Conservation (phyloP, 495 filamentous ascomycete genomes). For the Penicillium canescens region DNA sequence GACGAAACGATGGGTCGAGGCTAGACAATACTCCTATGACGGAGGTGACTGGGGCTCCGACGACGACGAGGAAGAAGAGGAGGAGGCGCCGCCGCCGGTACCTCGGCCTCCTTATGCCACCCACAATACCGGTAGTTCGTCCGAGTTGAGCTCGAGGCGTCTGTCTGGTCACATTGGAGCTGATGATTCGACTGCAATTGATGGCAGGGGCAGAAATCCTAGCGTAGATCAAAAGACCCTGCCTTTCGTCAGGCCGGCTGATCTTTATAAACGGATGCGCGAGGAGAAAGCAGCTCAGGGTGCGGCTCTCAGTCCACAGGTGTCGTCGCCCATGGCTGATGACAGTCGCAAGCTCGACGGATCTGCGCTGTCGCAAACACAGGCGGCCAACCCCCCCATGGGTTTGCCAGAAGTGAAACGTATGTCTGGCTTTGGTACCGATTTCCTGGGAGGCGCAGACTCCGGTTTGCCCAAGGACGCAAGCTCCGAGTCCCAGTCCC, state of each 20-base stretch:
- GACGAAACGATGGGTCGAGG: slow-evolving; percentile 93
- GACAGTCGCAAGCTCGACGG: background rate
- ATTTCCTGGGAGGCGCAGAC: slow-evolving; percentile 28
- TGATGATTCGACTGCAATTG: slow-evolving; percentile 20
- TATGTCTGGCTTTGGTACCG: slow-evolving; percentile 62
- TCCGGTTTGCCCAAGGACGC: slow-evolving; percentile 16
- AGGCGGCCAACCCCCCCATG: slow-evolving; percentile 14
- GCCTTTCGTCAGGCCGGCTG: slow-evolving; percentile 71
- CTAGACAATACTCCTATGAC: slow-evolving; percentile 83
- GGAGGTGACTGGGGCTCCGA: slow-evolving; percentile 93
- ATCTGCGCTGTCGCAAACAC: slow-evolving; percentile 1
- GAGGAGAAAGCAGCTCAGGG: slow-evolving; percentile 61
- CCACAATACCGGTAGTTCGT: slow-evolving; percentile 36
- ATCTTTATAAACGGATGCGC: slow-evolving; percentile 74
- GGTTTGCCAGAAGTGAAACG: slow-evolving; percentile 63
- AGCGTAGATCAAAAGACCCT: slow-evolving; percentile 49
- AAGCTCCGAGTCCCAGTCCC: slow-evolving; percentile 12
- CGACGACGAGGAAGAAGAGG: slow-evolving; percentile 68
- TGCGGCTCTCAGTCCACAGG: too few species aligned
- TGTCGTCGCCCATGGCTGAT: background rate
- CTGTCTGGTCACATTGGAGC: slow-evolving; percentile 18
- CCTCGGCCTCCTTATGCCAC: slow-evolving; percentile 36
- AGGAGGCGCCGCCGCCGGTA: slow-evolving; percentile 45
- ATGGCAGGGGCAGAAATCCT: slow-evolving; percentile 7
- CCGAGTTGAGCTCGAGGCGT: slow-evolving; percentile 24